Base-by-base conservation (phyloP, 169 alveolate genomes). In the Eimeria necatrix region DNA sequence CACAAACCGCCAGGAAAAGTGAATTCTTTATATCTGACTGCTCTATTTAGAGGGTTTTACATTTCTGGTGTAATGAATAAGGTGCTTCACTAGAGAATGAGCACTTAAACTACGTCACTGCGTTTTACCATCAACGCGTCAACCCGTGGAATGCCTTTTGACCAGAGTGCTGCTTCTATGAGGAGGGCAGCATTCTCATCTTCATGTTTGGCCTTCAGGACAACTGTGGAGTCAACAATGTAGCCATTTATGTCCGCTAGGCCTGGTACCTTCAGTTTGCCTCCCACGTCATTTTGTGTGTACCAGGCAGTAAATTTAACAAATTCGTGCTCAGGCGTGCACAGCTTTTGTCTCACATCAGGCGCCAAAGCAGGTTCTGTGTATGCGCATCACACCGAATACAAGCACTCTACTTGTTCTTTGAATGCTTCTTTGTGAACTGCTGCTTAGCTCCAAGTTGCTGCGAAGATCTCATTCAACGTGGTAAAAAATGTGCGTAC, bases 111-210 rank as follows among this genome's bases (percentile, higher is more conserved):
- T 32, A 32, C 41, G 41, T 2, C 41, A 32, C 41, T 32, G 41
- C 2, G 41, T 32, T 4, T 56, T 85, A 85, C 92, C 92, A 14
- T 56, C 80, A 56, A 60, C 9, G 92, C 92, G 24, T 85, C 92
- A 46, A 59, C 20, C 60, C 92, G 59, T 4, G 76, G 92, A 41
- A 85, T 61, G 81, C 92, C 92, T 85, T 60, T 85, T 26, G 92
- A 59, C 92, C 92, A 85, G 60, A 85, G 92, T 24, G 80, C 74
- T 46, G 92, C 92, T 59, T 85, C 92, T 14, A 85, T 32, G 24
- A 85, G 78, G 26, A 59, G 22, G n/a, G 64, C 92, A 85, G 51
- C 92, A 18, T 71, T 85, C 60, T 85, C 81, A 60, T 85, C 92
- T 51, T 59, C 24, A 32, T 85, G 92, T 32, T 46, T 85, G 10